These are phyloP conservation scores for Metroxylon sagu DNA, from an alignment of 176 grass and related monocot genomes.

Conservation along the genomic window DNA sequence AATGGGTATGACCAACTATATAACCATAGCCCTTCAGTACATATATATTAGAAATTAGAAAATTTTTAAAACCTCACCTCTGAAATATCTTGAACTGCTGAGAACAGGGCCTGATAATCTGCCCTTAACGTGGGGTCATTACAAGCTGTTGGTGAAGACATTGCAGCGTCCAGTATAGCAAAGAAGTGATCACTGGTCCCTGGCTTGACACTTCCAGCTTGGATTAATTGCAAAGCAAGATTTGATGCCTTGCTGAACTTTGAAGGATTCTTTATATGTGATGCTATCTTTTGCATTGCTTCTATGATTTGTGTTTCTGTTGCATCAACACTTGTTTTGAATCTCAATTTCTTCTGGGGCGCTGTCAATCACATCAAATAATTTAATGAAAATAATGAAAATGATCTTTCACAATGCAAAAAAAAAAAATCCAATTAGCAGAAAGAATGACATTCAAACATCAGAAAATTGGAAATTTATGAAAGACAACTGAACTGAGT, in stretches of 20 bases:
- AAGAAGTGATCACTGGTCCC: conserved; percentile 69
- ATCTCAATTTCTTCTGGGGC: conserved; percentile 62
- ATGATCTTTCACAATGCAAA: too few species aligned
- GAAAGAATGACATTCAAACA: too few species aligned
- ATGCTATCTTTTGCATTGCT: conserved; percentile 90
- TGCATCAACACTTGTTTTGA: conserved; percentile 78
- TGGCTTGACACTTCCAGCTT: conserved; percentile 70
- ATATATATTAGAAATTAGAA: conserved; percentile 4
- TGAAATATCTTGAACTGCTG: conserved; percentile 39
- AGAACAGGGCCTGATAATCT: conserved; percentile 63
- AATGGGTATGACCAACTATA: background rate
- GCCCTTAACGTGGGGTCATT: conserved; percentile 47
- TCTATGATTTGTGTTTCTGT: conserved; percentile 74
- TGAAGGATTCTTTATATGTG: conserved; percentile 75
- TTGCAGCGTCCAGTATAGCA: conserved; percentile 62
- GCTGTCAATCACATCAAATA: conserved; percentile 20
- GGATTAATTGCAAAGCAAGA: conserved; percentile 68
- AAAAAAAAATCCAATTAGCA: too few species aligned
- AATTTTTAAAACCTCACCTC: conserved; percentile 44
- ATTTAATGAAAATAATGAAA: too few species aligned
- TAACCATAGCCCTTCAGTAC: background rate
- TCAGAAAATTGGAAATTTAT: too few species aligned
- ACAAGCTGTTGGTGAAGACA: conserved; percentile 57
- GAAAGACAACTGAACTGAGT: too few species aligned
- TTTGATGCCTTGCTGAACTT: conserved; percentile 97